A percentile compares a stretch with the other conserved stretches of the same genome.
These are phyloP conservation scores for Nakaseomyces bracarensis DNA, from an alignment of 1,139 yeast genomes.

Conservation along the genomic window DNA sequence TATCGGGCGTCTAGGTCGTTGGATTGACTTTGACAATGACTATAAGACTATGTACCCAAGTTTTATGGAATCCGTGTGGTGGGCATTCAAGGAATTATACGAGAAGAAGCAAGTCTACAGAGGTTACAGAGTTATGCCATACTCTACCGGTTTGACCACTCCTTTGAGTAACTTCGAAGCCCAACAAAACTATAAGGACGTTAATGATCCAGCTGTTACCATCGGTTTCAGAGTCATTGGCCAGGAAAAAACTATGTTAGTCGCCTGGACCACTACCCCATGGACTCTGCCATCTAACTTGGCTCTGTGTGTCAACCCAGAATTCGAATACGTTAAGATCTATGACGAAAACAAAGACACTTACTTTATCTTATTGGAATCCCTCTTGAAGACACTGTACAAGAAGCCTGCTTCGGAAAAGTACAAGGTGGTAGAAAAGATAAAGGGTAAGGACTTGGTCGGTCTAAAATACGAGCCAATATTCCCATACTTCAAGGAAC, in stretches of 20 bases:
- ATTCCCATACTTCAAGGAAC: conserved; percentile 70
- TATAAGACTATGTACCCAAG: conserved; percentile 93
- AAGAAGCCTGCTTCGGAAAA: conserved; percentile 92
- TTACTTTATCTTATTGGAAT: conserved; percentile 74
- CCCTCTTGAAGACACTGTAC: conserved; percentile 71
- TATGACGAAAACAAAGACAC: conserved; percentile 79
- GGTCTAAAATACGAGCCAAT: conserved; percentile 78
- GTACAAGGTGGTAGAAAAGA: conserved; percentile 69
- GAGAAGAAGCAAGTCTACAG: conserved; percentile 84
- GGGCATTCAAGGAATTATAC: conserved; percentile 89
- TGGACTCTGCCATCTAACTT: conserved; percentile 97
- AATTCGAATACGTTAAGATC: conserved; percentile 84
- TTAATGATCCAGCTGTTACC: conserved; percentile 92
- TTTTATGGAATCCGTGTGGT: conserved; percentile 98
- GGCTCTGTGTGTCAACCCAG: conserved; percentile 86
- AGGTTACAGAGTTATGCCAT: conserved; percentile 97
- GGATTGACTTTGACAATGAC: conserved; percentile 99
- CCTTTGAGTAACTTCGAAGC: conserved; percentile 97
- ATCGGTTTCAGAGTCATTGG: conserved; percentile 75
- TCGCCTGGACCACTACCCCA: conserved; percentile 99
- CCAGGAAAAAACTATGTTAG: conserved; percentile 73
- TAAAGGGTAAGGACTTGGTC: conserved; percentile 69
- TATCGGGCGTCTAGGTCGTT: conserved; percentile 90
- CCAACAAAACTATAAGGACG: conserved; percentile 95
- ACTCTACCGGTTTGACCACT: conserved; percentile 94